Evolutionary conservation across 2,329 filamentous ascomycete species (phyloP).

Genomic region (Zarea fungicola): DNA sequence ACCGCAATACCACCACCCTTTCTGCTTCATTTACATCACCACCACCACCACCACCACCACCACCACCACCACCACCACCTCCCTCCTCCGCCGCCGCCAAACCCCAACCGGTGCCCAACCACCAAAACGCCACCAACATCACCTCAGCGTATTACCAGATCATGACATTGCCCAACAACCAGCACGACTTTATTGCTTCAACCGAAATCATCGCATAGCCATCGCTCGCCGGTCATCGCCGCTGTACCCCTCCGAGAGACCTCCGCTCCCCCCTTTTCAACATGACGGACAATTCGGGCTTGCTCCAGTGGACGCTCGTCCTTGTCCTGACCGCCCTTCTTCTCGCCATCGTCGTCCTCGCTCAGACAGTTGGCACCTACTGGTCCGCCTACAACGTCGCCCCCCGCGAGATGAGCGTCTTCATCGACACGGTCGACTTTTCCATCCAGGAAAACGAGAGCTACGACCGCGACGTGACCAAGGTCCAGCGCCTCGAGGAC

Average conservation of each 20-base stretch:
- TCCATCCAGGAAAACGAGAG: slow-evolving; percentile 60
- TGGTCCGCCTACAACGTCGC: slow-evolving; percentile 52
- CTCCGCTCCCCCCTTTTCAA: slow-evolving; percentile 22
- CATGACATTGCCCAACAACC: slow-evolving; percentile 8
- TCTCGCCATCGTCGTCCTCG: slow-evolving; percentile 50
- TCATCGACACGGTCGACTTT: slow-evolving; percentile 56
- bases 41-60: slow-evolving; percentile 2
- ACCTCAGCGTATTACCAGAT: neutral
- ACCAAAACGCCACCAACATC: neutral
- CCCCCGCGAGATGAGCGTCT: slow-evolving; percentile 51
- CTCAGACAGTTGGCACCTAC: slow-evolving; percentile 47
- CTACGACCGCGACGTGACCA: slow-evolving; percentile 55
- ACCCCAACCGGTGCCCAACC: slow-evolving; percentile 7
- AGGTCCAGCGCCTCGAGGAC: slow-evolving; percentile 55
- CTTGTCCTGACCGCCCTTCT: slow-evolving; percentile 53
- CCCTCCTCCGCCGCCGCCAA: too few species aligned
- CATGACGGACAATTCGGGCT: slow-evolving; percentile 45
- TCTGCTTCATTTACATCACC: slow-evolving; percentile 7
- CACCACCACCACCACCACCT: neutral
- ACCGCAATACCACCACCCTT: neutral
- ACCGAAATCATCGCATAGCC: neutral
- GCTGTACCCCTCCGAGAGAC: neutral
- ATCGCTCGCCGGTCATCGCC: neutral
- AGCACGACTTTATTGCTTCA: neutral
- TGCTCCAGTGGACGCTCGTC: slow-evolving; percentile 52